Evolutionary conservation across 1,284 basidiomycete genomes (phyloP), one percentile per base, ranked within the genome.

Genomic region (Crepidotus sp.): DNA sequence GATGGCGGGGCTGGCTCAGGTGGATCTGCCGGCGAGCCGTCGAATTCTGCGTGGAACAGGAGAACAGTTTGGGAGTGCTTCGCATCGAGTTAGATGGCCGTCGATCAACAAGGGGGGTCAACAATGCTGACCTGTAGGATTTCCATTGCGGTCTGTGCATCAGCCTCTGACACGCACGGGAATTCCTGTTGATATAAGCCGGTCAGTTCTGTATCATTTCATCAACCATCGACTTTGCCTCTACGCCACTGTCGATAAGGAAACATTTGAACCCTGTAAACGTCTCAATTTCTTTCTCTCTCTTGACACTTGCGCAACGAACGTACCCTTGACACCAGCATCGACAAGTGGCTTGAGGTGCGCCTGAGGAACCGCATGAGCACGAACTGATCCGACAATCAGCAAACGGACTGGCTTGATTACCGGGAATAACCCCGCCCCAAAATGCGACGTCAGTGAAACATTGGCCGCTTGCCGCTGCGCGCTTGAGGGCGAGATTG

Each of bases 361-460:
- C 41, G 65, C 58, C 85, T 89, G 13, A 2, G 49, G 4, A 49
- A 4, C 7, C 45, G 46, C 35, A 31, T 18, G 38, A 33, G 46
- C 21, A 43, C 21, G 24, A 2, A 7, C 24, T 36, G 4, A n/a
- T 22, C 25, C 4, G 21, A 40, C 33, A n/a, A 25, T 36, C 31
- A 27, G 15, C 55, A 62, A 46, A 32, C 13, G 27, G 21, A 27
- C 29, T 17, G 14, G 78, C 87, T 65, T 86, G 73, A 66, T 97
- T 95, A 5, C 80, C 83, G 3, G 93, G 93, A 42, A 96, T 83
- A 30, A 89, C 83, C 3, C 93, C 93, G 31, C 92, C 93, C 92
- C 93, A 97, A 63, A 96, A 96, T 0, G 82, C 92, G 17, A 95
- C 77, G 60, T 97, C 93, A 15, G 79, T 76, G 67, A 80, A 78